Base-by-base conservation (phyloP, 2,329 filamentous ascomycete species). In the Fusarium luffae region DNA sequence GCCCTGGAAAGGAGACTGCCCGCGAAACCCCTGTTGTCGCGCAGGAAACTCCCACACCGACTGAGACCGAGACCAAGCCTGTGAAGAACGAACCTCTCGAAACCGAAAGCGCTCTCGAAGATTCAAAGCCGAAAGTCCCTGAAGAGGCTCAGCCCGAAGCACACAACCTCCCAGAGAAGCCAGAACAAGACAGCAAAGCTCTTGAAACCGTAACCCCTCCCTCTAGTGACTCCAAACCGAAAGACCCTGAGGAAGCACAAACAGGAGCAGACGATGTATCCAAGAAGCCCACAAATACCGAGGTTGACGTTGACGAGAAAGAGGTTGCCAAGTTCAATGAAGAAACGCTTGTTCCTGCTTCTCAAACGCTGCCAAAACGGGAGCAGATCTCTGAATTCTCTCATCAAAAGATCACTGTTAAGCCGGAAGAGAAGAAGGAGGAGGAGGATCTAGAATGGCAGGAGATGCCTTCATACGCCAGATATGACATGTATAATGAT, bases 401-500 rank as follows among this genome's bases (percentile, higher is more conserved):
- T 2, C 95, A 99, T 77, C 94, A 98, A 80, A 89, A 91, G 70
- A 81, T 94, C 50, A 86, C 89, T 12, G 82, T 86, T 18, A 84
- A 88, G 67, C 84, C 86, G 42, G 82, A 88, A 14, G 81, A 85
- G 14, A 82, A 86, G 47, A 82, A 86, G 4, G 83, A 87, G 5
- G 74, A 56, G 3, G 48, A 79, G 13, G 89, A 89, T 8, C 92
- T 92, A n/a, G 90, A 83, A 54, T 99, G 96, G 96, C 93, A 98
- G 82, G 88, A 89, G 4, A 99, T 99, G 96, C 96, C 95, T 3
- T 90, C 96, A 2, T 93, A 94, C 76, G 96, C 94, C 10, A 91
- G 92, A 40, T 97, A 96, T 78, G 95, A 98, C 80, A 92, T 97
- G 71, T 99, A 98, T 79, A 93, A 99, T 77, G 96, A 99, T 75